Evolutionary conservation across 306 rosid species (phyloP).

Genomic region (Fragaria vesca): DNA sequence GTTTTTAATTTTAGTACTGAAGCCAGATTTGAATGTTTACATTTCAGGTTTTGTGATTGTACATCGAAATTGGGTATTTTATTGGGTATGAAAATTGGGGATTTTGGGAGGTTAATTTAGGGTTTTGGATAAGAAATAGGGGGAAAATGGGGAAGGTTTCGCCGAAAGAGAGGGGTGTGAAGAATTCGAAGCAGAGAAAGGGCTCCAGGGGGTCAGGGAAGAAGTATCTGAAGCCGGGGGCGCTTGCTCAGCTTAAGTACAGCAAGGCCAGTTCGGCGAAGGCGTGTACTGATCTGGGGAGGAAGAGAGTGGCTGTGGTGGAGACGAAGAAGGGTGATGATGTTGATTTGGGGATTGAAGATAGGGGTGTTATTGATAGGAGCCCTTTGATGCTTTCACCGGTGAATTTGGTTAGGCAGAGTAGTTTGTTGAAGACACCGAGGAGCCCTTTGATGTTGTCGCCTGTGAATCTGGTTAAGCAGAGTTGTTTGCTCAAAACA

Average conservation of each 20-base stretch:
- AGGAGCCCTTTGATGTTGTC: conserved; percentile 68
- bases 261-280: conserved; percentile 40
- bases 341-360: conserved; percentile 30
- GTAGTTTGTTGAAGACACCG: conserved; percentile 27
- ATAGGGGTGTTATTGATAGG: conserved; percentile 40
- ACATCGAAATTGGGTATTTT: conserved; percentile 4
- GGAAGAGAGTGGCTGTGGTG: conserved; percentile 60
- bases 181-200: conserved; percentile 45
- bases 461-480: conserved; percentile 20
- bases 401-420: background rate
- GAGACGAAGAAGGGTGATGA: conserved; percentile 33
- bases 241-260: conserved; percentile 83
- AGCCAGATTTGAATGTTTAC: background rate
- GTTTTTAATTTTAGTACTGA: background rate
- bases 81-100: background rate
- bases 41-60: conserved; percentile 20
- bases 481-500: background rate
- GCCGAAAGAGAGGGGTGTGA: conserved; percentile 49
- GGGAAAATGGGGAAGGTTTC: conserved; percentile 65
- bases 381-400: conserved; percentile 72
- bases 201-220: conserved; percentile 46
- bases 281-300: conserved; percentile 60
- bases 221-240: conserved; percentile 74
- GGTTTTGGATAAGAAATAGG: background rate
- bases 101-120: background rate